Evolutionary conservation across 169 alveolate species (phyloP).

Genomic region (Plasmodium cynomolgi): DNA sequence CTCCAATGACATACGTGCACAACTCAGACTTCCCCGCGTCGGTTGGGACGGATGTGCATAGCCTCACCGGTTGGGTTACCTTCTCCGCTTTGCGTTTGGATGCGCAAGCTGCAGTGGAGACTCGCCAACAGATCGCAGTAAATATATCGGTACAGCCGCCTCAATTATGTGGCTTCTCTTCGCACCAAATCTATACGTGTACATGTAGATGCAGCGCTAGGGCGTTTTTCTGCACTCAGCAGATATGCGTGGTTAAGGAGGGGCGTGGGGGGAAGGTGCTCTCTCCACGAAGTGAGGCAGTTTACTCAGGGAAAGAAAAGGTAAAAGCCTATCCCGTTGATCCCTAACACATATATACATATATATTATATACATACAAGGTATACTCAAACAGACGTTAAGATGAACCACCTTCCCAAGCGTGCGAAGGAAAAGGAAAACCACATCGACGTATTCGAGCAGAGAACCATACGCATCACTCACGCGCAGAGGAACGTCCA

Average conservation of each 20-base stretch:
- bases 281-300: neutral
- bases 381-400: neutral
- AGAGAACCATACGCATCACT: neutral
- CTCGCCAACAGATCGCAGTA: neutral
- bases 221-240: neutral
- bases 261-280: neutral
- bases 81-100: neutral
- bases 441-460: neutral
- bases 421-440: neutral
- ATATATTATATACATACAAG: neutral
- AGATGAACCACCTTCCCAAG: neutral
- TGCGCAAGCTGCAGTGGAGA: neutral
- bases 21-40: neutral
- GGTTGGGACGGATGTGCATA: neutral
- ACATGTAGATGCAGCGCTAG: neutral
- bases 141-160: neutral
- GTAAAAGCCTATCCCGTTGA: neutral
- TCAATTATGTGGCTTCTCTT: neutral
- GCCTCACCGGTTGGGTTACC: neutral
- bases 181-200: neutral
- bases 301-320: neutral
- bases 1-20: neutral
- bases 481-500: neutral
- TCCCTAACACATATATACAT: neutral
- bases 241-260: neutral